phyloP scores from a whole-genome alignment of 371 early-diverging fungal species.

The Mortierella sp. region DNA sequence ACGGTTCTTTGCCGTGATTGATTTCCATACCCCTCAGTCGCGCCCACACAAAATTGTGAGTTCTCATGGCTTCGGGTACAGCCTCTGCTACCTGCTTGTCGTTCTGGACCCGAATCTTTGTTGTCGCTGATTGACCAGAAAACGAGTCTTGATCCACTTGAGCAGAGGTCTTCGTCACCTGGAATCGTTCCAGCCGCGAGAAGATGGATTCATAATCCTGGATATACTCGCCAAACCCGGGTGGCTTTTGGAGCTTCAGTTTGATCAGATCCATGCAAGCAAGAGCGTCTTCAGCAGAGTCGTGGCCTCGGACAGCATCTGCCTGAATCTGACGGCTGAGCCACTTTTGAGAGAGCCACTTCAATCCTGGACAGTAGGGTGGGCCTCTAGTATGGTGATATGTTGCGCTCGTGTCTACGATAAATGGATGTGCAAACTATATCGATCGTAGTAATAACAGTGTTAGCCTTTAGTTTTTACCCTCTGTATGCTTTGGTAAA shows the following conservation, averaged over 20 bases:
- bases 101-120: constrained; percentile 17
- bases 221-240: constrained; percentile 58
- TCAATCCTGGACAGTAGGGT: constrained; percentile 68
- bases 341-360: constrained; percentile 64
- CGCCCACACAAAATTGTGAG: constrained; percentile 53
- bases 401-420: constrained; percentile 78
- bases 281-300: constrained; percentile 81
- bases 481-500: constrained; percentile 38
- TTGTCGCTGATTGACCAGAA: constrained; percentile 36
- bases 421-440: constrained; percentile 67
- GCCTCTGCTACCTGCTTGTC: constrained; percentile 46
- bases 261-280: constrained; percentile 78
- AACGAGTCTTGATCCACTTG: constrained; percentile 56
- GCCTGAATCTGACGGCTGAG: constrained; percentile 72
- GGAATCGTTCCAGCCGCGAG: constrained; percentile 58
- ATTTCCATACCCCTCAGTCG: constrained; percentile 52
- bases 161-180: constrained; percentile 54
- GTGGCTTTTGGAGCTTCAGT: constrained; percentile 62
- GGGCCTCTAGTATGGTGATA: constrained; percentile 70
- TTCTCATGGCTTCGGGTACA: constrained; percentile 34
- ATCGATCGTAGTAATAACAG: constrained; percentile 52
- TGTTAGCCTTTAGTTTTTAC: constrained; percentile 52
- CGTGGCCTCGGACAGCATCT: constrained; percentile 68
- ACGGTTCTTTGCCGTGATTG: constrained; percentile 44
- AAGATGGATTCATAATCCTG: constrained; percentile 61